Evolutionary conservation across 495 filamentous ascomycete species (phyloP).

Genomic region (Clohesyomyces aquaticus): DNA sequence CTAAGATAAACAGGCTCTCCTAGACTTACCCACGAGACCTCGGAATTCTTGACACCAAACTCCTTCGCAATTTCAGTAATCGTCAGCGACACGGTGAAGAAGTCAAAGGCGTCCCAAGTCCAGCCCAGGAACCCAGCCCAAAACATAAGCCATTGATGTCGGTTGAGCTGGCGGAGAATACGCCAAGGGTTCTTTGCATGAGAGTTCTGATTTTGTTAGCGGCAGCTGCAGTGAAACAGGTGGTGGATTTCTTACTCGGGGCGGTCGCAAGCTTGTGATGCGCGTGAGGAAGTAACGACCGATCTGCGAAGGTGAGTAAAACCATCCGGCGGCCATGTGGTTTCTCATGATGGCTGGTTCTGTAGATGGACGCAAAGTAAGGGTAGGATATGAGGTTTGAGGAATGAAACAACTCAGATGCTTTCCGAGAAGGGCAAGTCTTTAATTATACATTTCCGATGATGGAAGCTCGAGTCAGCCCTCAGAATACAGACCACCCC

Average conservation of each 20-base stretch:
- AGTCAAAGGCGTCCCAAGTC: slow-evolving; percentile 54
- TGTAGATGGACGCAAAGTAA: too few relatives aligned
- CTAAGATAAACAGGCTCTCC: background rate
- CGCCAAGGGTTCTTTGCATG: slow-evolving; percentile 42
- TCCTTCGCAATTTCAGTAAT: slow-evolving; percentile 47
- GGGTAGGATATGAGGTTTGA: too few relatives aligned
- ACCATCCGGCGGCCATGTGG: slow-evolving; percentile 50
- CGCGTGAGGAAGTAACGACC: slow-evolving; percentile 46
- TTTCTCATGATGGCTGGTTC: slow-evolving; percentile 47
- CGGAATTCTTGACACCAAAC: slow-evolving; percentile 46
- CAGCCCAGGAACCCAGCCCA: slow-evolving; percentile 41
- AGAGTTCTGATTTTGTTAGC: slow-evolving; percentile 19
- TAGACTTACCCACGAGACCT: slow-evolving; percentile 41
- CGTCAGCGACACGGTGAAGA: slow-evolving; percentile 50
- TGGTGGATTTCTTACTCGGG: slow-evolving; percentile 15
- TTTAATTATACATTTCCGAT: too few relatives aligned
- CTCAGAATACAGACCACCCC: too few relatives aligned
- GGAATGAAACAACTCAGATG: too few relatives aligned
- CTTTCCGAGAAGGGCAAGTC: too few relatives aligned
- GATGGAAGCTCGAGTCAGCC: too few relatives aligned
- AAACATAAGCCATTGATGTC: slow-evolving; percentile 54
- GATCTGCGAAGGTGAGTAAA: slow-evolving; percentile 50
- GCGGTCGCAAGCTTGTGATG: slow-evolving; percentile 46
- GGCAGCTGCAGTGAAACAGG: background rate
- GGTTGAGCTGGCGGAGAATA: slow-evolving; percentile 44